These are phyloP conservation scores for Phytopythium montanum DNA, from an alignment of 352 stramenopile genomes.

Conservation along the genomic window DNA sequence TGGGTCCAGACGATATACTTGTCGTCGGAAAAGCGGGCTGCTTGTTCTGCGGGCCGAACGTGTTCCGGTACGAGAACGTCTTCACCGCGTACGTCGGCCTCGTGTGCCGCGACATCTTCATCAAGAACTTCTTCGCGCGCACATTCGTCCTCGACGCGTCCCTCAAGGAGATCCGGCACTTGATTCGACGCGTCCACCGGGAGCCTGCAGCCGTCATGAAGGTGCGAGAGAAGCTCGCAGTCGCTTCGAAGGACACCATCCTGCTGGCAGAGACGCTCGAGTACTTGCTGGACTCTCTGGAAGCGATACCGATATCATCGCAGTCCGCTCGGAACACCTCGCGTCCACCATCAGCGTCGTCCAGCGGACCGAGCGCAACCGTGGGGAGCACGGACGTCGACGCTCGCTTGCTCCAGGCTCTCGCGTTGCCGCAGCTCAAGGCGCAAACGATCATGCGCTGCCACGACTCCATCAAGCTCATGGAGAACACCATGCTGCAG, in stretches of 20 bases:
- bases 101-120: constrained; percentile 96
- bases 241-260: constrained; percentile 94
- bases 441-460: constrained; percentile 91
- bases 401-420: constrained; percentile 85
- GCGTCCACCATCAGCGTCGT: background rate
- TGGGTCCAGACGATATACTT: constrained; percentile 93
- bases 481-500: constrained; percentile 90
- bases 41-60: constrained; percentile 93
- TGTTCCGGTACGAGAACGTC: constrained; percentile 94
- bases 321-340: background rate
- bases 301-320: constrained; percentile 71
- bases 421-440: constrained; percentile 87
- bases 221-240: constrained; percentile 91
- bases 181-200: constrained; percentile 85
- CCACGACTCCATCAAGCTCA: constrained; percentile 95
- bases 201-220: constrained; percentile 83
- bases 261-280: constrained; percentile 95
- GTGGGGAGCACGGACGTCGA: constrained; percentile 35
- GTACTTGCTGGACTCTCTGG: constrained; percentile 94
- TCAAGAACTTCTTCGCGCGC: constrained; percentile 97
- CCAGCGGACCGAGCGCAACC: constrained; percentile 34
- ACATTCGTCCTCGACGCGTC: constrained; percentile 96
- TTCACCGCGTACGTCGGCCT: constrained; percentile 96
- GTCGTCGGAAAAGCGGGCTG: constrained; percentile 94
- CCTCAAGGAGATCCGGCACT: constrained; percentile 91